Base-by-base conservation (phyloP, 495 filamentous ascomycete species). In the Apiosordaria backusii region DNA sequence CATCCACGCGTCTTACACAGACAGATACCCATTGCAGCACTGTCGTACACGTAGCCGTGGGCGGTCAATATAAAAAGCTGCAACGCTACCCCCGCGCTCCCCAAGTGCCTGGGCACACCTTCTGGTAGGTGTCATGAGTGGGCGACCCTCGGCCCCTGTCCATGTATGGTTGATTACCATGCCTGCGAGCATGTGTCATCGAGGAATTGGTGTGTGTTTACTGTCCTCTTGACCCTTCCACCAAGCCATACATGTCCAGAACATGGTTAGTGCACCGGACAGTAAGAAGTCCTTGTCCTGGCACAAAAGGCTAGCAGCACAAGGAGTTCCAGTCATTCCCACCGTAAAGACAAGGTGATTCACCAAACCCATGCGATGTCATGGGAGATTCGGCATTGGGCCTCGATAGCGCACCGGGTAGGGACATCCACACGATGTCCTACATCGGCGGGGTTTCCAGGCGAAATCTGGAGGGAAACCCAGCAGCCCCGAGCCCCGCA, bases 371-470 rank as follows among this genome's bases (percentile, higher is more conserved):
- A 45, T 45, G 13, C 35, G 13, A 15, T 45, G 35, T 45, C 13
- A 45, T 45, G 35, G 35, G 10, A n/a, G n/a, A 45, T 45, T 45
- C 35, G 35, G 35, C 35, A 45, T 45, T 45, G 35, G 9, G 35
- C 16, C 35, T 45, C 9, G 13, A 45, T 45, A 45, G 9, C 35
- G 35, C 16, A 45, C 35, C 35, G 13, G 35, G 35, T 18, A 45
- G 35, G 35, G 10, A 45, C 35, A 45, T 45, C 35, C 35, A 45
- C 35, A 45, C 35, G 35, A 45, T 15, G 35, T 59, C 57, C 57
- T 59, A 59, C 23, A 61, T 61, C 59, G 27, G 59, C 59, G 59
- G 59, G 59, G 59, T 35, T 61, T 60, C 2, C 21, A 25, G 16
- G 4, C 13, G 57, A 1, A 27, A 27, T n/a, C n/a, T n/a, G n/a